Base-by-base conservation (phyloP, 2,329 filamentous ascomycete genomes). In the Trichophyton schoenleinii region DNA sequence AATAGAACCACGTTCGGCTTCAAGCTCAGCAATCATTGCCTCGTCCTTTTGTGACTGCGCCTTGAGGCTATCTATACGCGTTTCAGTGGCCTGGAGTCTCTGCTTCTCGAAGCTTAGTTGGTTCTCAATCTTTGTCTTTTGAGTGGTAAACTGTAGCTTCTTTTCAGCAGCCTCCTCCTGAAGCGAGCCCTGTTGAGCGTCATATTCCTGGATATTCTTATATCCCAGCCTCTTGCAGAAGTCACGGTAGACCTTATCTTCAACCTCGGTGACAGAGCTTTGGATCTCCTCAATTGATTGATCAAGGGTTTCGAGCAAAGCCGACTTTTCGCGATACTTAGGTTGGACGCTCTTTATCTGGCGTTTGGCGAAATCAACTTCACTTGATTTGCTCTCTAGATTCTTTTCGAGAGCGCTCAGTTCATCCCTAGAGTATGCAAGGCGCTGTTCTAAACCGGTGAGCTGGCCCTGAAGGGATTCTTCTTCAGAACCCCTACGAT, bases 181-280 rank as follows among this genome's bases (percentile, higher is more conserved):
- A 57, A 95, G 78, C 48, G 88, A 91, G 57, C 94, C 92, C 74
- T 97, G 94, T 67, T 95, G 91, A 28, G 87, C 87, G 71, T 97
- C 91, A 69, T 97, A 99, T 62, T 90, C 88, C 62, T 92, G 88
- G 65, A 99, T 95, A 68, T 95, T 87, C 62, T 83, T 81, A 72
- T 96, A 97, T 0, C 91, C 90, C 20, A 96, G 83, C 61, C 88
- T 84, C 67, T 85, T 83, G 76, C 94, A 99, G 76, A 99, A 99
- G 46, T 80, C 80, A 22, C 81, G 80, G 73, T 96, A 99, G 34
- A 99, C 81, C 67, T 91, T 83, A 71, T 99, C 94, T 71, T 96
- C 91, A 18, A 96, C 88, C 60, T 84, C 81, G 49, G 87, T 83
- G 63, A 97, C 88, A 1, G 87, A 84, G 28, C 80, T 77, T 67